Evolutionary conservation across 345 rosid genomes (phyloP).

Genomic region (Citrus mangshanensis): DNA sequence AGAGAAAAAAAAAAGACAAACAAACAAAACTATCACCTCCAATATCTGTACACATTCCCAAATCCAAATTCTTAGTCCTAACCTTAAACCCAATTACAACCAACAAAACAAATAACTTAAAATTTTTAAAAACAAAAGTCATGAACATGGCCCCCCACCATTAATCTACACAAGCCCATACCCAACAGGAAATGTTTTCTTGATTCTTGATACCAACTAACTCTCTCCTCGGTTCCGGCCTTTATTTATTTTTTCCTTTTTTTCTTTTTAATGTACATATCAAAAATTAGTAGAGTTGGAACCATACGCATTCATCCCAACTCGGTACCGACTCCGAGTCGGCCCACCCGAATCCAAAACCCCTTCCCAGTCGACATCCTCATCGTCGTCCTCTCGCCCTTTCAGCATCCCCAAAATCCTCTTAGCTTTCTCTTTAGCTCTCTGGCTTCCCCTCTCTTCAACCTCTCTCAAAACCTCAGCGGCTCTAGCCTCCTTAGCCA

Average conservation of each 20-base stretch:
- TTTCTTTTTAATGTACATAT: neutral
- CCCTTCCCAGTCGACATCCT: constrained; percentile 56
- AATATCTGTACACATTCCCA: neutral
- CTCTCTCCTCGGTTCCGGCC: too few species aligned
- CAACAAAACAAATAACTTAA: neutral
- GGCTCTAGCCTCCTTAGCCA: constrained; percentile 59
- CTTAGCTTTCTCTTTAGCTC: constrained; percentile 58
- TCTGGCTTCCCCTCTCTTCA: constrained; percentile 47
- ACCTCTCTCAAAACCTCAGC: constrained; percentile 49
- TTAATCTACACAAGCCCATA: neutral
- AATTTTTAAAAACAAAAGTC: neutral
- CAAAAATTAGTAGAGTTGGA: constrained; percentile 50
- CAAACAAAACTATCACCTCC: neutral
- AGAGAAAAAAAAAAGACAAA: neutral
- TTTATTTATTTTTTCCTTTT: accelerated
- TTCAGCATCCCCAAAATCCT: constrained; percentile 55
- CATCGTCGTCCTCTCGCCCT: constrained; percentile 38
- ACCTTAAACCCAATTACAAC: neutral
- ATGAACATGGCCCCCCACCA: neutral
- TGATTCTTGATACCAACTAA: too few species aligned
- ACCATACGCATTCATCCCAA: constrained; percentile 27
- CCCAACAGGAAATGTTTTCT: neutral
- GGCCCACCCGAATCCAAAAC: constrained; percentile 53
- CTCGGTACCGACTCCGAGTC: constrained; percentile 40
- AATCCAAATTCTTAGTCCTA: neutral